Percentiles rank a stretch among this genome's conserved stretches.
Conservation (phyloP, 306 rosid genomes). For the Phaseolus lunatus region DNA sequence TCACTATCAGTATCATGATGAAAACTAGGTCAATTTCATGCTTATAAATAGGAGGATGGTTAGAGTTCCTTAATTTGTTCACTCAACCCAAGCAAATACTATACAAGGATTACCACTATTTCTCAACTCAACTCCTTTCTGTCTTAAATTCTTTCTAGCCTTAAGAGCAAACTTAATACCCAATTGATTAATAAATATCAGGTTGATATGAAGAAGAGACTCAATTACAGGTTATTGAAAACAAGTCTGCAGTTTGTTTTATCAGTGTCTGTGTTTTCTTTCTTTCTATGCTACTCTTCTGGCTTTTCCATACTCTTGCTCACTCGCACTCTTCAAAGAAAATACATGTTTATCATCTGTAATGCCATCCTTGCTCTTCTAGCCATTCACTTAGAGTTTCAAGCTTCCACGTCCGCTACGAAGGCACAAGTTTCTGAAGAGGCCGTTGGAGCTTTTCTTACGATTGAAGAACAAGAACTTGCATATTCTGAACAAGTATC, state of each 20-base stretch:
- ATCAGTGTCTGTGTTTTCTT: constrained; percentile 51
- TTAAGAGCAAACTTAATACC: no score
- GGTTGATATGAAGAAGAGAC: constrained; percentile 30
- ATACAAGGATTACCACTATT: neutral
- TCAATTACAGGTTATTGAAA: constrained; percentile 35
- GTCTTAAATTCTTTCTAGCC: no score
- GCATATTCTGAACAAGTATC: constrained; percentile 13
- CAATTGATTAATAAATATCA: neutral
- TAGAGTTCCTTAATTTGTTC: neutral
- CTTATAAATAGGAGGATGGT: constrained; percentile 45
- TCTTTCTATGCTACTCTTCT: constrained; percentile 50
- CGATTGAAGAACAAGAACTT: constrained; percentile 16
- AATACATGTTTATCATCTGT: constrained; percentile 74
- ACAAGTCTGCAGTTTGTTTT: constrained; percentile 46
- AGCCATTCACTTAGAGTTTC: constrained; percentile 35
- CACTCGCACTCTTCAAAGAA: constrained; percentile 65
- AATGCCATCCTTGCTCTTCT: constrained; percentile 73
- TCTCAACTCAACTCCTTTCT: constrained; percentile 4
- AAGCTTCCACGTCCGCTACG: constrained; percentile 17
- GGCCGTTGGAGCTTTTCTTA: neutral
- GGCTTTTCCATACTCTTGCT: constrained; percentile 49
- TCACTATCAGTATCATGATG: neutral
- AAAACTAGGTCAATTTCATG: constrained; percentile 32
- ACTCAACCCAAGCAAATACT: constrained; percentile 22
- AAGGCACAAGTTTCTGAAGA: constrained; percentile 20